These are phyloP conservation scores for Neoboletus subvelutipes DNA, from an alignment of 768 basidiomycete genomes.

Conservation along the genomic window DNA sequence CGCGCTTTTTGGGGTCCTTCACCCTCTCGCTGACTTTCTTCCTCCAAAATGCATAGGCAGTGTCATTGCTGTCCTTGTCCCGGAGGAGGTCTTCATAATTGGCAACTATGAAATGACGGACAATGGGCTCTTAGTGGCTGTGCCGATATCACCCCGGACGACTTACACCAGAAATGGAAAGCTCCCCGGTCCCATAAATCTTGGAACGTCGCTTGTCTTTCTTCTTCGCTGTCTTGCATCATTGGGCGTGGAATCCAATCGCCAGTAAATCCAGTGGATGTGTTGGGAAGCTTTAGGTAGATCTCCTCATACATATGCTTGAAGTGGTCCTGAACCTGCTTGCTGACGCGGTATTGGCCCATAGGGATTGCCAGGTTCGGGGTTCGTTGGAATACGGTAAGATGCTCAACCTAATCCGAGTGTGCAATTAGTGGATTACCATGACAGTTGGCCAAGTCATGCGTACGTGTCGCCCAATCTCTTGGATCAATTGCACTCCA, in stretches of 20 bases:
- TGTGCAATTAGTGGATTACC: background rate
- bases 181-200: conserved; percentile 8
- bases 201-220: conserved; percentile 7
- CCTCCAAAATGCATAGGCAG: conserved; percentile 13
- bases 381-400: conserved; percentile 17
- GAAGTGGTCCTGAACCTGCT: conserved; percentile 11
- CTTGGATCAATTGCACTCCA: conserved; percentile 16
- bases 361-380: conserved; percentile 16
- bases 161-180: conserved; percentile 15
- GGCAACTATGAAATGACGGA: background rate
- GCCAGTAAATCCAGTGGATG: background rate
- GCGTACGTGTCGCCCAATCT: conserved; percentile 12
- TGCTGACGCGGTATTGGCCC: conserved; percentile 9
- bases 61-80: background rate
- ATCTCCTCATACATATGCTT: conserved; percentile 14
- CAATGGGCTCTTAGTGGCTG: background rate
- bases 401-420: conserved; percentile 2
- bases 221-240: conserved; percentile 10
- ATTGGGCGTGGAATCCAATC: conserved; percentile 8
- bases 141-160: background rate
- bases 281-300: conserved; percentile 1
- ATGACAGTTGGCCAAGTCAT: background rate
- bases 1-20: background rate
- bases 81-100: conserved; percentile 7
- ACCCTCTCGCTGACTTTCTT: conserved; percentile 4